These are phyloP conservation scores for Rhodamnia argentea DNA, from an alignment of 345 rosid species.

Conservation along the genomic window DNA sequence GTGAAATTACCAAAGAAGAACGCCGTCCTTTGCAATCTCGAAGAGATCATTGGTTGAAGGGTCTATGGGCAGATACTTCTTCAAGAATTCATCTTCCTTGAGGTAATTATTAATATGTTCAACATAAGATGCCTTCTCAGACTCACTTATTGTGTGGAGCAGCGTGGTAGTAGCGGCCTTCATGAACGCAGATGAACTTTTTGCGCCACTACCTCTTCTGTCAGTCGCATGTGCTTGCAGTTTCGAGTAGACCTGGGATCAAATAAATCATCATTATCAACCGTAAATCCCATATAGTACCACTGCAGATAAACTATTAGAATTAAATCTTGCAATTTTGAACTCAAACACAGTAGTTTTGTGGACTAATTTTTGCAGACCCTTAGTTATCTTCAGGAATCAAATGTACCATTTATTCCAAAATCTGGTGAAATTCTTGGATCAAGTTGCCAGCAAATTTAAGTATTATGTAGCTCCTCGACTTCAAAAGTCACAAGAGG, in stretches of 20 bases:
- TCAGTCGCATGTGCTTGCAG: conserved; percentile 82
- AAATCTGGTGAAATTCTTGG: background rate
- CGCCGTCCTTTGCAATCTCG: conserved; percentile 90
- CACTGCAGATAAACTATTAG: background rate
- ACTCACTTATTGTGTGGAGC: conserved; percentile 90
- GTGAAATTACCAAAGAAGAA: conserved; percentile 69
- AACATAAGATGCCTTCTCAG: conserved; percentile 89
- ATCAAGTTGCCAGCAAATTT: background rate
- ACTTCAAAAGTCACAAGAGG: background rate
- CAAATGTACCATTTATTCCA: background rate
- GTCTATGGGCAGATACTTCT: conserved; percentile 68
- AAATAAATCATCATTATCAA: background rate
- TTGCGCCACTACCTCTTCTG: conserved; percentile 61
- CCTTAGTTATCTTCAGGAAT: background rate
- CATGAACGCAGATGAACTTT: conserved; percentile 89
- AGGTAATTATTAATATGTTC: conserved; percentile 90
- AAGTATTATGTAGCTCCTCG: background rate
- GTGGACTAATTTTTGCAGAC: background rate
- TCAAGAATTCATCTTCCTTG: conserved; percentile 63
- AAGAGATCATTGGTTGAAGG: conserved; percentile 87
- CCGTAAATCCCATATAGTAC: background rate
- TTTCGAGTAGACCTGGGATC: conserved; percentile 62
- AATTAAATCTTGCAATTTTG: background rate
- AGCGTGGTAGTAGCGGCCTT: conserved; percentile 90
- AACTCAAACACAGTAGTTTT: background rate